These are phyloP conservation scores for Sugiyamaella boreocaroliniensis DNA, from an alignment of 805 yeast species.

Conservation along the genomic window DNA sequence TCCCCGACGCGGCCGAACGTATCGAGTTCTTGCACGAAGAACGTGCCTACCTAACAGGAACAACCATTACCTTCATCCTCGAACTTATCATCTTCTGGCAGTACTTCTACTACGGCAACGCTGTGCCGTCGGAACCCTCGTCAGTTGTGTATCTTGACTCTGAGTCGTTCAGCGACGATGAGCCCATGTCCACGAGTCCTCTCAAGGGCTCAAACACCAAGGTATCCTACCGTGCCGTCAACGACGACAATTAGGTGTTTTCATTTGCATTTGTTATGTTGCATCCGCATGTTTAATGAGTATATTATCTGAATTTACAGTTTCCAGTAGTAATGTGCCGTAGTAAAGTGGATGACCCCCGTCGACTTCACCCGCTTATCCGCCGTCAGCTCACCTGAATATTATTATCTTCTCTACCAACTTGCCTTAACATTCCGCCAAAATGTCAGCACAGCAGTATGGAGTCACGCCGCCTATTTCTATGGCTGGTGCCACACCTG, in stretches of 20 bases:
- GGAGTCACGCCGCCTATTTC: slow-evolving; percentile 86
- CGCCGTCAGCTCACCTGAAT: too few relatives aligned
- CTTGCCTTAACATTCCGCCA: not conserved
- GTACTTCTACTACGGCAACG: slow-evolving; percentile 14
- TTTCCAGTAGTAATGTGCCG: too few relatives aligned
- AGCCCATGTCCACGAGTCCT: not conserved
- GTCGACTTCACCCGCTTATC: too few relatives aligned
- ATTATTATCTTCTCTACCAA: not conserved
- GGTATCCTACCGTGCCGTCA: not conserved
- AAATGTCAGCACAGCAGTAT: slow-evolving; percentile 30
- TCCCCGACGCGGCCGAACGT: slow-evolving; percentile 11
- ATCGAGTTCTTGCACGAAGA: slow-evolving; percentile 25
- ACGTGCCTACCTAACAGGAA: slow-evolving; percentile 27
- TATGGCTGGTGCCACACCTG: slow-evolving; percentile 72
- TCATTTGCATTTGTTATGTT: not conserved
- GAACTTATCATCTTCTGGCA: slow-evolving; percentile 26
- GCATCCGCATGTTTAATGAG: not conserved
- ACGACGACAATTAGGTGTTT: not conserved
- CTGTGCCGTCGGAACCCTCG: not conserved
- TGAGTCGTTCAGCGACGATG: not conserved
- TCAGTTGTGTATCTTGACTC: slow-evolving; percentile 1
- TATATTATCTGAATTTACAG: not conserved
- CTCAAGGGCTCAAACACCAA: not conserved
- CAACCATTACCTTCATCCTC: slow-evolving; percentile 20
- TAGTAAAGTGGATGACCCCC: too few relatives aligned